Evolutionary conservation across 2,329 filamentous ascomycete genomes (phyloP), one percentile per base, ranked within the genome.

Genomic region (Clonostachys sp.): DNA sequence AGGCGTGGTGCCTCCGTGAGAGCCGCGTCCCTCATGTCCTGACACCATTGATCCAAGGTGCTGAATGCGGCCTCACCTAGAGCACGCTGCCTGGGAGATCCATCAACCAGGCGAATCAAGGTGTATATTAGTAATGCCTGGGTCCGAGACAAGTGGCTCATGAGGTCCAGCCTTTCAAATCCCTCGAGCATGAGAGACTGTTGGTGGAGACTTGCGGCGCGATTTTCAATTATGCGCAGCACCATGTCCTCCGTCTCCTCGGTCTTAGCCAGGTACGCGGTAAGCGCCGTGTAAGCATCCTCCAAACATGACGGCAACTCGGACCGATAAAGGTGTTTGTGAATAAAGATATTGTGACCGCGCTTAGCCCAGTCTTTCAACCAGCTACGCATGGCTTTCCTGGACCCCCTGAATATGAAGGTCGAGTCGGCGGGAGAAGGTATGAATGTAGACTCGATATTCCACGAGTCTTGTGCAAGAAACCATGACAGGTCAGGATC

Each of bases 81-180:
- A 38, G 55, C 48, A 14, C 57, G 53, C 13, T 56, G 54, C 7
- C 47, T 46, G 2, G 59, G 43, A 38, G 55, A 50, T 2, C 57
- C 55, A 14, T 59, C 57, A 17, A 56, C 51, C 2, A 60, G 55
- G 7, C 53, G 54, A n/a, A 60, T 51, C 17, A 56, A 44, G 33
- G 46, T 50, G 46, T 59, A 59, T 6, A 51, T 46, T 6, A 57
- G 30, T 2, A 60, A 48, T 5, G 58, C 52, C 5, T 58, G 57
- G 2, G 58, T 52, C 12, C 58, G 51, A 6, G 50, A 45, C 6
- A 57, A 41, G 4, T 55, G 48, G 5, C 51, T 53, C 6, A 60
- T 20, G 17, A 20, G 16, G 14, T 42, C 53, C n/a, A 59, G 52
- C 13, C 58, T 50, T 6, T 48, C 47, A 5, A 57, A 41, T 2